Evolutionary conservation across 305 asterid genomes (phyloP).

Genomic region (Lippia alba): DNA sequence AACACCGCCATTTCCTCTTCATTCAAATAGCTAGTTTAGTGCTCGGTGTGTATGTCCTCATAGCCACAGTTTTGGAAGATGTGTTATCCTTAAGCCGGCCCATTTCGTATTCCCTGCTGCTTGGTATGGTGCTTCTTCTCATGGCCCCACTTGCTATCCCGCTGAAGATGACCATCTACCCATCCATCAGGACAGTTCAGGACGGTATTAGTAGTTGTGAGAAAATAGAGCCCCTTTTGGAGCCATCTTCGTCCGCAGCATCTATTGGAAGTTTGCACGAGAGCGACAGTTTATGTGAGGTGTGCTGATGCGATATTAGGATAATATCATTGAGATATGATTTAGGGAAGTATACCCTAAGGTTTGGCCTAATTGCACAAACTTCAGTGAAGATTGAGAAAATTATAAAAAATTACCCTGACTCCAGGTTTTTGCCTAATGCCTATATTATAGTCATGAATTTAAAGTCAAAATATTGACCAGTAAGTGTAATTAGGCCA

Average conservation of each 20-base stretch:
- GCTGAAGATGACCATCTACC: slow-evolving; percentile 68
- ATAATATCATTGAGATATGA: too few relatives aligned
- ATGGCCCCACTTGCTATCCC: slow-evolving; percentile 80
- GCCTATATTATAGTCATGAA: too few relatives aligned
- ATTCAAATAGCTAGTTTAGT: slow-evolving; percentile 63
- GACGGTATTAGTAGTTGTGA: slow-evolving; percentile 20
- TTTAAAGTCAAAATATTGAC: too few relatives aligned
- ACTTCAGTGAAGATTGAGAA: too few relatives aligned
- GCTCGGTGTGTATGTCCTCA: slow-evolving; percentile 64
- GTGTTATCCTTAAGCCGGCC: slow-evolving; percentile 41
- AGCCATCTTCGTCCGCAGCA: slow-evolving; percentile 47
- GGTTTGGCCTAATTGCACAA: too few relatives aligned
- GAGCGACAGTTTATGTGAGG: slow-evolving; percentile 46
- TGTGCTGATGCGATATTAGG: too few relatives aligned
- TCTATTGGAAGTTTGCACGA: slow-evolving; percentile 45
- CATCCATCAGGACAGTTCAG: slow-evolving; percentile 39
- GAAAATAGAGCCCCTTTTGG: slow-evolving; percentile 50
- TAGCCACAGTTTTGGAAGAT: slow-evolving; percentile 53
- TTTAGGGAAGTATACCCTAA: too few relatives aligned
- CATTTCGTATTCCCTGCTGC: slow-evolving; percentile 45
- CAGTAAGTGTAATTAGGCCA: too few relatives aligned
- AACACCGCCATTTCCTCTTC: slow-evolving; percentile 58
- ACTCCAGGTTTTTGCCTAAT: too few relatives aligned
- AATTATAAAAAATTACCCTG: too few relatives aligned
- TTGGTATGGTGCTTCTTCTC: slow-evolving; percentile 60